Evolutionary conservation across 768 basidiomycete genomes (phyloP).

Genomic region (Galerina marginata): DNA sequence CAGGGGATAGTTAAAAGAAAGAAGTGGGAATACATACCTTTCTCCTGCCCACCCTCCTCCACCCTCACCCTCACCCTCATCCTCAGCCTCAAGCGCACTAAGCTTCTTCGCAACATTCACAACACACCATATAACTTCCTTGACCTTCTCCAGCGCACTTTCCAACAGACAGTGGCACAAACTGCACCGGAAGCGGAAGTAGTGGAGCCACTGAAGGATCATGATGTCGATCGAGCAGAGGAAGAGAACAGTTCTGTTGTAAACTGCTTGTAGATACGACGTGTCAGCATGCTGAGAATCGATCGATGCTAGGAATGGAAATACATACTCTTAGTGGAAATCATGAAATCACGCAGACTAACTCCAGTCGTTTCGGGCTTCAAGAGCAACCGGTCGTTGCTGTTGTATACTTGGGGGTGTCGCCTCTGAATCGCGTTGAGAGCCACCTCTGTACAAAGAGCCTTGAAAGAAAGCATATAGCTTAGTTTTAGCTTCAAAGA

Average conservation of each 20-base stretch:
- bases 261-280: slow-evolving; percentile 45
- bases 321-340: slow-evolving; percentile 88
- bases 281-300: background rate
- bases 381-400: slow-evolving; percentile 81
- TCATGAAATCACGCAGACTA: slow-evolving; percentile 92
- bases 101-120: slow-evolving; percentile 83
- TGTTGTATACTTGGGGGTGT: slow-evolving; percentile 98
- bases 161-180: slow-evolving; percentile 80
- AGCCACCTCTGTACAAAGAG: slow-evolving; percentile 95
- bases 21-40: slow-evolving; percentile 58
- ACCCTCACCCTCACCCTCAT: slow-evolving; percentile 77
- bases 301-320: slow-evolving; percentile 3
- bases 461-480: slow-evolving; percentile 46
- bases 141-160: slow-evolving; percentile 72
- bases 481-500: slow-evolving; percentile 14
- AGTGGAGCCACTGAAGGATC: slow-evolving; percentile 81
- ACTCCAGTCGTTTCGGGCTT: slow-evolving; percentile 87
- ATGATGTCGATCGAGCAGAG: slow-evolving; percentile 90
- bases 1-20: background rate
- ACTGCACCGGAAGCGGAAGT: slow-evolving; percentile 85
- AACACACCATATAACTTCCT: slow-evolving; percentile 69
- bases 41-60: slow-evolving; percentile 86
- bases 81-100: slow-evolving; percentile 91
- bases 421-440: slow-evolving; percentile 94
- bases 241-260: slow-evolving; percentile 95